phyloP scores from a whole-genome alignment of 495 filamentous ascomycete genomes.

The Tetracladium marchalianum region DNA sequence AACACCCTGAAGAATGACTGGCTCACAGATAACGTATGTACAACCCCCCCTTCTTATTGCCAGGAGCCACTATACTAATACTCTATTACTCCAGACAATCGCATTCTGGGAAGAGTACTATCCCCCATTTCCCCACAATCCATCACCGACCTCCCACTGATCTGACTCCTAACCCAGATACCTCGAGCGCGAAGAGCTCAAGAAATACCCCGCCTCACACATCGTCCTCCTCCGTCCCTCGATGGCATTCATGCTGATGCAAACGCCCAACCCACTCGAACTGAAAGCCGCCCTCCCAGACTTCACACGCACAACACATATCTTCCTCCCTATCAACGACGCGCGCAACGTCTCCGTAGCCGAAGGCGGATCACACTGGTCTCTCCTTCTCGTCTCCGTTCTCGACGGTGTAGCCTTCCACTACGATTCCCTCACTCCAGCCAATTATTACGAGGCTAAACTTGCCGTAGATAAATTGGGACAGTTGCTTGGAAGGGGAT shows the following conservation, averaged over 20 bases:
- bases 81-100: conserved; percentile 48
- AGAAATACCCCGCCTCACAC: conserved; percentile 62
- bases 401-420: conserved; percentile 91
- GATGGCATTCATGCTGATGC: conserved; percentile 89
- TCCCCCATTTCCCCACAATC: not conserved
- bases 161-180: conserved; percentile 41
- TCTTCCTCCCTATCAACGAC: conserved; percentile 97
- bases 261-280: conserved; percentile 63
- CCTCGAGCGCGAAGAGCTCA: conserved; percentile 79
- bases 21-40: conserved; percentile 91
- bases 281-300: conserved; percentile 69
- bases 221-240: conserved; percentile 88
- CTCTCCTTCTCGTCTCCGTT: conserved; percentile 77
- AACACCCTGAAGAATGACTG: conserved; percentile 84
- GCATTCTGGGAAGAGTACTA: conserved; percentile 94
- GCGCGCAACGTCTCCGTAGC: conserved; percentile 60
- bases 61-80: conserved; percentile 11
- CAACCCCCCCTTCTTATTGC: not conserved
- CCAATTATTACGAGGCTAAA: conserved; percentile 64
- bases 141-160: not conserved
- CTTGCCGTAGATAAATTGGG: conserved; percentile 52
- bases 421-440: conserved; percentile 80
- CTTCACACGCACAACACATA: conserved; percentile 76
- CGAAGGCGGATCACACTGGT: conserved; percentile 94
- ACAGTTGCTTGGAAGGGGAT: conserved; percentile 47